A percentile compares a stretch with the other conserved stretches of the same genome.
Evolutionary conservation across 768 basidiomycete genomes (phyloP).

Genomic region (Suillus cothurnatus): DNA sequence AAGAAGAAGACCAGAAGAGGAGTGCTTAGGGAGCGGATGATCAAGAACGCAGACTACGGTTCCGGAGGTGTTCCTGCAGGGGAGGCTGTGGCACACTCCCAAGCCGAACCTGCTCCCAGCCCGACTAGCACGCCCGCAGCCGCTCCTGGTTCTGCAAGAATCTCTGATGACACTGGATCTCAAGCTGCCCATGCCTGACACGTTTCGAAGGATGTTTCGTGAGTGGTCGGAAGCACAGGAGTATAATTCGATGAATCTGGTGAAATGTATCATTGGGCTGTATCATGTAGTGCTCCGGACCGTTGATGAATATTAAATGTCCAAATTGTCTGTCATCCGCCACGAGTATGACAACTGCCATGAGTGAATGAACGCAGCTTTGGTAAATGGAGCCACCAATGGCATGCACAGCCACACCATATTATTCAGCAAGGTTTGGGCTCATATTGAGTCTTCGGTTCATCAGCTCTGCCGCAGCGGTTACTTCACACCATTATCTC

Average conservation of each 20-base stretch:
- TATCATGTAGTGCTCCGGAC: background rate
- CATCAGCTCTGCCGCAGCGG: slow-evolving; percentile 7
- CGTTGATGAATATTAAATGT: background rate
- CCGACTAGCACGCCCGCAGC: slow-evolving; percentile 17
- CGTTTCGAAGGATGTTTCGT: slow-evolving; percentile 3
- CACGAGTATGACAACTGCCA: slow-evolving; percentile 1
- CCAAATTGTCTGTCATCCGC: background rate
- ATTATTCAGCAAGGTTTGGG: slow-evolving; percentile 29
- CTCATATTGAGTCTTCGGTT: slow-evolving; percentile 15
- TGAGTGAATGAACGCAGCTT: slow-evolving; percentile 11
- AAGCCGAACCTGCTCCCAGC: slow-evolving; percentile 14
- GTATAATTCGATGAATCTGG: background rate
- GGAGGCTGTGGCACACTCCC: slow-evolving; percentile 1
- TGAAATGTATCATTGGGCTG: background rate
- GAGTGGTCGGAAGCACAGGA: background rate
- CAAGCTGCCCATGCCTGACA: slow-evolving; percentile 4
- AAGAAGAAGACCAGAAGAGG: slow-evolving; percentile 8
- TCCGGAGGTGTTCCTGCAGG: slow-evolving; percentile 10
- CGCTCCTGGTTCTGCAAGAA: slow-evolving; percentile 12
- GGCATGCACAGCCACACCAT: slow-evolving; percentile 28
- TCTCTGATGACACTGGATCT: slow-evolving; percentile 2
- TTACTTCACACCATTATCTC: slow-evolving; percentile 11
- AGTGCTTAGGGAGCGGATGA: slow-evolving; percentile 18
- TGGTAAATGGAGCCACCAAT: background rate
- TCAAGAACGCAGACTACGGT: slow-evolving; percentile 32